Percentiles rank a stretch among this genome's conserved stretches.
phyloP scores from a whole-genome alignment of 1,284 basidiomycete genomes.

The Ustilago trichophora region DNA sequence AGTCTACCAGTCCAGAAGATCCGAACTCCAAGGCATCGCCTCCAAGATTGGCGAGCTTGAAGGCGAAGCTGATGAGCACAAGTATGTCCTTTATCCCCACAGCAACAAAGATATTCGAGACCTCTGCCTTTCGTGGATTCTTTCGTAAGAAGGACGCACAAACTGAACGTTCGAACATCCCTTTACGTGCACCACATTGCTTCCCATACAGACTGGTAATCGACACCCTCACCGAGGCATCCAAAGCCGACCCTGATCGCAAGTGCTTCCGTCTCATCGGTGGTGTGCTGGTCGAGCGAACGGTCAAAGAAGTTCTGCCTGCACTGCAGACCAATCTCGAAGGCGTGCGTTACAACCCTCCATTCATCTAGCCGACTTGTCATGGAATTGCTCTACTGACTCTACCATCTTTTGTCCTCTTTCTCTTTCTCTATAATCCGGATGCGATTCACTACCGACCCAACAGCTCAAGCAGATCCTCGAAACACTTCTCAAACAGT shows the following conservation, averaged over 20 bases:
- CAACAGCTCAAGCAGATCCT: slow-evolving; percentile 60
- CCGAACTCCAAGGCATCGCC: slow-evolving; percentile 62
- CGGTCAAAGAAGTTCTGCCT: slow-evolving; percentile 93
- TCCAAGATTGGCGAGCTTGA: slow-evolving; percentile 65
- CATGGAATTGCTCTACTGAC: too few relatives aligned
- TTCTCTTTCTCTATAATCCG: neutral
- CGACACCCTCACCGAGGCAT: slow-evolving; percentile 75
- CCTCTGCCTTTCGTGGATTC: too few relatives aligned
- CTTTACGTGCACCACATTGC: too few relatives aligned
- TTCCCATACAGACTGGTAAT: slow-evolving; percentile 87
- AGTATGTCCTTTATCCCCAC: slow-evolving; percentile 44
- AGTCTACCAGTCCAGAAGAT: slow-evolving; percentile 50
- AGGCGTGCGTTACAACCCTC: slow-evolving; percentile 64
- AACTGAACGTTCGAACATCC: too few relatives aligned
- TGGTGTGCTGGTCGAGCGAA: slow-evolving; percentile 92
- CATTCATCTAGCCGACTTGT: too few relatives aligned
- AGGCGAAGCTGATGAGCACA: slow-evolving; percentile 64
- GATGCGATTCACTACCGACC: too few relatives aligned
- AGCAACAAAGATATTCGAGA: too few relatives aligned
- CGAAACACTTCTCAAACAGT: slow-evolving; percentile 62
- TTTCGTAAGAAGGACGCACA: too few relatives aligned
- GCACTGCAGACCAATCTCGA: slow-evolving; percentile 68
- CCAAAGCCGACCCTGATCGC: slow-evolving; percentile 78
- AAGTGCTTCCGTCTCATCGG: slow-evolving; percentile 97
- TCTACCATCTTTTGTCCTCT: neutral